A percentile compares a stretch with the other conserved stretches of the same genome.
phyloP scores from a whole-genome alignment of 2,329 filamentous ascomycete species.

The Aspergillus puulaauensis region DNA sequence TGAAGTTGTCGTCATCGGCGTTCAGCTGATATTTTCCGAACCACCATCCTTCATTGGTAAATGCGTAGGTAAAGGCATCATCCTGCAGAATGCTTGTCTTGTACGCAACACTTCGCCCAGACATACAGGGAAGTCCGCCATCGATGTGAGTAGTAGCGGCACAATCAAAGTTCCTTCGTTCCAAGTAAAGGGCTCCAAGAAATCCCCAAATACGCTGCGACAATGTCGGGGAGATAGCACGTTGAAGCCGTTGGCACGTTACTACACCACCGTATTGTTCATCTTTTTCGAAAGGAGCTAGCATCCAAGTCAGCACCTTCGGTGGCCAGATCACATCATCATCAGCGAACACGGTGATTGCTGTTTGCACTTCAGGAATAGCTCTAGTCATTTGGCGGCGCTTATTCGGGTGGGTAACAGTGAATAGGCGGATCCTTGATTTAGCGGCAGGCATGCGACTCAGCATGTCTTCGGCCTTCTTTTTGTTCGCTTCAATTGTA shows the following conservation, averaged over 20 bases:
- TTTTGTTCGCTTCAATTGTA: constrained; percentile 77
- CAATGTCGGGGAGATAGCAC: constrained; percentile 61
- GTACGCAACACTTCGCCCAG: constrained; percentile 89
- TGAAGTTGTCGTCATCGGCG: constrained; percentile 97
- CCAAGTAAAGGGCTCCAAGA: constrained; percentile 86
- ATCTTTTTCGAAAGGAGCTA: constrained; percentile 85
- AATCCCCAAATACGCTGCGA: constrained; percentile 75
- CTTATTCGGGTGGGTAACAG: constrained; percentile 87
- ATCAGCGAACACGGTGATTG: constrained; percentile 88
- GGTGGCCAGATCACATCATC: constrained; percentile 93
- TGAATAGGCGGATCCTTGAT: constrained; percentile 70
- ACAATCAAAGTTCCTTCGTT: constrained; percentile 94
- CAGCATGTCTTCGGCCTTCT: constrained; percentile 64
- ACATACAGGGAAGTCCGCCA: constrained; percentile 94
- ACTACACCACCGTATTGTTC: constrained; percentile 80
- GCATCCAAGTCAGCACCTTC: constrained; percentile 83
- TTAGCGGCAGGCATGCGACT: constrained; percentile 55
- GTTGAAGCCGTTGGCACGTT: constrained; percentile 82
- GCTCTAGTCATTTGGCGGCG: constrained; percentile 89
- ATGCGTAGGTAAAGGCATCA: constrained; percentile 79
- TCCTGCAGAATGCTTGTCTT: constrained; percentile 84
- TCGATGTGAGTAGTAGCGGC: constrained; percentile 94
- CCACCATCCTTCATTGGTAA: constrained; percentile 87
- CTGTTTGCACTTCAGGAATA: constrained; percentile 78
- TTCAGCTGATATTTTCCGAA: constrained; percentile 80